phyloP scores from a whole-genome alignment of 208 protist genomes.

The Trypanosoma rangeli region DNA sequence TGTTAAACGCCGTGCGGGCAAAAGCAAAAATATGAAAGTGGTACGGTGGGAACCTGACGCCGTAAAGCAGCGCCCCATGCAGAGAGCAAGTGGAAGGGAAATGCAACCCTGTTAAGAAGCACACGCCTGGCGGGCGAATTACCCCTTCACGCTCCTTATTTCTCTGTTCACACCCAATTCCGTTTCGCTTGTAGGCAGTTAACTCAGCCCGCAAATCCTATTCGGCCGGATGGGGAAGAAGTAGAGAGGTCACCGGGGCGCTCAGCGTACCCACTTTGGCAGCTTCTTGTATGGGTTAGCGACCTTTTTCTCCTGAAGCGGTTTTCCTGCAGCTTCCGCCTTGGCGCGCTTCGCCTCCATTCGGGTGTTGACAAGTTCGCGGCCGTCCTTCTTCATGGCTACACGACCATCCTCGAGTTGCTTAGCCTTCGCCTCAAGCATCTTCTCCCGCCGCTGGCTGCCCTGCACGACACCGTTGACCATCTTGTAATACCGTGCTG shows the following conservation, averaged over 20 bases:
- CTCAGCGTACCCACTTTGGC: constrained; percentile 85
- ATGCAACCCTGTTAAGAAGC: neutral
- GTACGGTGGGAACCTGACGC: too few species aligned
- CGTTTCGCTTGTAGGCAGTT: constrained; percentile 5
- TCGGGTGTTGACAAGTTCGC: constrained; percentile 55
- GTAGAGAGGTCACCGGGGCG: neutral
- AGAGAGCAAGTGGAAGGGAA: neutral
- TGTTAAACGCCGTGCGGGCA: neutral
- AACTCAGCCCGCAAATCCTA: too few species aligned
- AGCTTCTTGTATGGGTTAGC: constrained; percentile 87
- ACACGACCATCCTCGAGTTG: constrained; percentile 72
- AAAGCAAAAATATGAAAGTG: too few species aligned
- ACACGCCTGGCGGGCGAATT: neutral
- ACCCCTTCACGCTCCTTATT: neutral
- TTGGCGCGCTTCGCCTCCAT: constrained; percentile 47
- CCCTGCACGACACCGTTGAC: constrained; percentile 79
- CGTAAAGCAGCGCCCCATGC: too few species aligned
- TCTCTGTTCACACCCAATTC: neutral
- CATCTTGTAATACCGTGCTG: constrained; percentile 89
- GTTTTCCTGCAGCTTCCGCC: constrained; percentile 50
- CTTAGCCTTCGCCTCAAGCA: constrained; percentile 77
- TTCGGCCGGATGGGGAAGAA: neutral
- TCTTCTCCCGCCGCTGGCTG: constrained; percentile 48
- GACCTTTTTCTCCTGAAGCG: constrained; percentile 58
- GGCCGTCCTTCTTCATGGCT: constrained; percentile 50